Evolutionary conservation across 768 basidiomycete species (phyloP), one percentile per base, ranked within the genome.

Genomic region (Podaxis sp.): DNA sequence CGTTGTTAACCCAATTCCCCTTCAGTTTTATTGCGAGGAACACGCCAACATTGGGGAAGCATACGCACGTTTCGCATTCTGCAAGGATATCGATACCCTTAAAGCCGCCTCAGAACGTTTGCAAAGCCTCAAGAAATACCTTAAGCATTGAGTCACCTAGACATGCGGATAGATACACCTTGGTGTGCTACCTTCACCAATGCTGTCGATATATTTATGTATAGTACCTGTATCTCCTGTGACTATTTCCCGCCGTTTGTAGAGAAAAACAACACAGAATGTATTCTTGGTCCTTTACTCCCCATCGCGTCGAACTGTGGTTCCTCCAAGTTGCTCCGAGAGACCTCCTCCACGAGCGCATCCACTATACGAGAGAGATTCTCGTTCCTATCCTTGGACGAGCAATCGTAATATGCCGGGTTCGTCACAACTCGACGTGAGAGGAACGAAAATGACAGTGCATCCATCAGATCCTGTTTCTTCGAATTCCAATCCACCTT

Each of bases 21-120:
- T 8, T 15, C 63, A 96, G 93, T 98, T 98, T 76, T 98, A 96
- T 76, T 94, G 93, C 70, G 82, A 87, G 66, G 91, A 93, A 61
- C 96, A 98, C 70, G 82, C 87, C 27, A 75, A 75, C 61, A 93
- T 97, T 59, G 96, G 96, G 27, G 95, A 96, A 73, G 87, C 80
- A 52, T 96, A 89, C 70, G 87, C 84, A 22, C 85, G 94, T 60
- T 98, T 98, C 72, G 90, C 95, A 1, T 95, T 97, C 80, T 98
- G 97, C 82, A 99, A 99, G 72, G 96, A 98, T 69, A 65, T 87
- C 19, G 93, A 92, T 46, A 96, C 94, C 0, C 81, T 99, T 15
- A 82, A 78, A 63, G 79, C 76, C 22, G 97, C 97, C n/a, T 89
- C 87, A 24, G 88, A 91, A 69, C 85, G 93, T n/a, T 77, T 99